Conservation (phyloP, 768 basidiomycete genomes). For the Chalciporus pseudorubinellus region DNA sequence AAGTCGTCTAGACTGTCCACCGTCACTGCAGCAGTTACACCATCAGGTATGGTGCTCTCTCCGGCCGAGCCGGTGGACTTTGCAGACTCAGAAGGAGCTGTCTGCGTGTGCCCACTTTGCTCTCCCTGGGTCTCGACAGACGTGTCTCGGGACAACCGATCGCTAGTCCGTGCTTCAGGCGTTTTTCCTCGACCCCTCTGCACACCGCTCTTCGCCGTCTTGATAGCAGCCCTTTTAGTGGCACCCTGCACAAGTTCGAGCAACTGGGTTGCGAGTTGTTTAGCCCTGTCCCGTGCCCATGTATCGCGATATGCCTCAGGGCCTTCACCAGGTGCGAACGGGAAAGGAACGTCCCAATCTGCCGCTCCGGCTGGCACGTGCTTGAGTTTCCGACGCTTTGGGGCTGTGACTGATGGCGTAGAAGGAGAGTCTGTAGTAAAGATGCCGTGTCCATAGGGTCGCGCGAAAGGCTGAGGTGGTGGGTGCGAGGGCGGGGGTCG, state of each 20-base stretch:
- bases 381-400: slow-evolving; percentile 62
- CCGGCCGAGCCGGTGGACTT: background rate
- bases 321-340: slow-evolving; percentile 69
- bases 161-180: slow-evolving; percentile 28
- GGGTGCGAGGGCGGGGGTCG: slow-evolving; percentile 1
- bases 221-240: slow-evolving; percentile 57
- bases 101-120: background rate
- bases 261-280: slow-evolving; percentile 60
- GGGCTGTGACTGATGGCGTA: slow-evolving; percentile 17
- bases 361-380: slow-evolving; percentile 74
- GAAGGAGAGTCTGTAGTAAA: background rate
- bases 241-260: slow-evolving; percentile 59
- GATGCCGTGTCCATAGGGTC: slow-evolving; percentile 20
- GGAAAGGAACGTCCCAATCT: slow-evolving; percentile 84
- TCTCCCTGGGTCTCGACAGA: slow-evolving; percentile 16
- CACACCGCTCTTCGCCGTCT: slow-evolving; percentile 26
- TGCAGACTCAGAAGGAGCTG: background rate
- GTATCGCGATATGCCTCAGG: slow-evolving; percentile 59
- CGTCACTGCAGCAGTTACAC: background rate
- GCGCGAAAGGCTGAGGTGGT: slow-evolving; percentile 12
- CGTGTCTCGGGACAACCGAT: slow-evolving; percentile 29
- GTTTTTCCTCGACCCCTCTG: background rate
- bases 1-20: slow-evolving; percentile 34
- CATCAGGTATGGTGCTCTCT: background rate
- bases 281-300: slow-evolving; percentile 66